Evolutionary conservation across 495 filamentous ascomycete genomes (phyloP), one percentile per base, ranked within the genome.

Genomic region (Neurospora sublineolata): DNA sequence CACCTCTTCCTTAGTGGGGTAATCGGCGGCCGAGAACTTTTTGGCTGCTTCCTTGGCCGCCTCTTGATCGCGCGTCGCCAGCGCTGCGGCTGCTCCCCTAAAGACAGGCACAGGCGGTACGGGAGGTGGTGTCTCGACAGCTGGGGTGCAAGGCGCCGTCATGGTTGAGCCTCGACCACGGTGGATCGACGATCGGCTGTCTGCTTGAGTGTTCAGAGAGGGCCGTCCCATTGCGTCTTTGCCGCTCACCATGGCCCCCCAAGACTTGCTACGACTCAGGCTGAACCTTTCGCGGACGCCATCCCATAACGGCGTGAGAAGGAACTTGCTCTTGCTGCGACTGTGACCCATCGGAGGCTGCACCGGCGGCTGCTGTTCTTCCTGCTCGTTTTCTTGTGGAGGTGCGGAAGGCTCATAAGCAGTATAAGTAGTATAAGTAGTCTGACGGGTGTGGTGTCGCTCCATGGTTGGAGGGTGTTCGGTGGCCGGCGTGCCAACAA

Each of bases 1-100:
- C 40, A 85, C 80, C 40, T 86, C 83, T 46, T 86, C 84, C 4
- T 80, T 75, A 4, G 79, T 78, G 23, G 83, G 83, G 46, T 83
- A 82, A 39, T 73, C 74, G 5, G 58, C 69, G 37, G 72, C 67
- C 37, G 75, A 42, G 33, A 71, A 33, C 41, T 64, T 64, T 64
- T 64, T 64, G 52, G 52, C 52, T 33, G 52, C 52, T 64, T 64
- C 52, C 52, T 64, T 64, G 6, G 52, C 52, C 27, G 52, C 52
- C 52, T 64, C 52, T 64, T 64, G 52, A 64, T 58, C 18, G 74
- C 33, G 67, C 67, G 33, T 68, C 33, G 67, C 33, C 33, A 39
- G n/a, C 37, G 33, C 67, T 12, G 33, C 67, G 30, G 33, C 67
- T 37, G 37, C 37, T 37, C 27, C 52, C 37, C 33, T 71, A 67